Conservation (phyloP, 2,329 filamentous ascomycete species). For the Triangularia setosa region DNA sequence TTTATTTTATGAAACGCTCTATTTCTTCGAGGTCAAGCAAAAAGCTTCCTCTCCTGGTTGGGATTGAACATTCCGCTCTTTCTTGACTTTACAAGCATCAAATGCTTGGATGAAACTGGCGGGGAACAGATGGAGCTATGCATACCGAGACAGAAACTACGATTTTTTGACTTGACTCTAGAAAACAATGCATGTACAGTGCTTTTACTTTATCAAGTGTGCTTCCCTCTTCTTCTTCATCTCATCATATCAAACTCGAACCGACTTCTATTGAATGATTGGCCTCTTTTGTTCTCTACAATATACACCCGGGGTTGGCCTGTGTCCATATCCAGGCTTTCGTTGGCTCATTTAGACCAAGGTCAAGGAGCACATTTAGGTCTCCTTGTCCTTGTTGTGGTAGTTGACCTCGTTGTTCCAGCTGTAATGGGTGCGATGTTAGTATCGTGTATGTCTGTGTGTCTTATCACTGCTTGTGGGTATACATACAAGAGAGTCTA, state of each 20-base stretch:
- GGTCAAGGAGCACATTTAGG: constrained; percentile 33
- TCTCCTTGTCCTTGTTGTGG: constrained; percentile 83
- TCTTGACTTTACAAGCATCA: neutral
- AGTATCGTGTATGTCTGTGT: constrained; percentile 10
- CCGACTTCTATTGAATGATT: neutral
- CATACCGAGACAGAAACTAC: neutral
- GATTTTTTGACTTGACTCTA: constrained; percentile 23
- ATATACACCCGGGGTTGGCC: constrained; percentile 13
- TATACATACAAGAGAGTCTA: constrained; percentile 21
- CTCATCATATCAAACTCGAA: neutral
- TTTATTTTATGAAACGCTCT: neutral
- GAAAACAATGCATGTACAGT: constrained; percentile 30
- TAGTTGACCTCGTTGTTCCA: constrained; percentile 97
- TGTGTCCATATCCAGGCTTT: neutral
- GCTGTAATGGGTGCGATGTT: constrained; percentile 45
- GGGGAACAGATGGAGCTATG: neutral
- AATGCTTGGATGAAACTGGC: neutral
- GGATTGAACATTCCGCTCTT: neutral
- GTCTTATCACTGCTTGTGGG: neutral
- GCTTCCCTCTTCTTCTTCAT: constrained; percentile 7
- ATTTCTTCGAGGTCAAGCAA: neutral
- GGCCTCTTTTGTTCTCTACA: neutral
- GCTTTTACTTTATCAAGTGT: constrained; percentile 11
- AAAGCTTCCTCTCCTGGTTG: neutral
- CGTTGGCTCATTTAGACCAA: neutral